Evolutionary conservation across 148 eudicot species (phyloP).

Genomic region (Amaranthus hypochondriacus): DNA sequence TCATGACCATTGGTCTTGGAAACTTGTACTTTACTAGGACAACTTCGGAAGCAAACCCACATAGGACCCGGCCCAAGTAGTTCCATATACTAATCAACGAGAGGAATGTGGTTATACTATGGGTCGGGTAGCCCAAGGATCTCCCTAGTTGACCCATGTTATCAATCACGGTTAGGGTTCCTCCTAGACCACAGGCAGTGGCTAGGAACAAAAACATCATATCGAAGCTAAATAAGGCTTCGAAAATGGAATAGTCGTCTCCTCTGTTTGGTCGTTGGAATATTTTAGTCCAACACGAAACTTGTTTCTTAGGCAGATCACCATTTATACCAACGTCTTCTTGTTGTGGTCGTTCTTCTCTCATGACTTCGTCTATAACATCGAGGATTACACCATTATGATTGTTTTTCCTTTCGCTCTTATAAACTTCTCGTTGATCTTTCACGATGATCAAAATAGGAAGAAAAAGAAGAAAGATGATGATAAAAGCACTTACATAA

Average conservation of each 20-base stretch:
- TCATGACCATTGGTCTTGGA: conserved; percentile 34
- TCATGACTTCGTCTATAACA: too few species aligned
- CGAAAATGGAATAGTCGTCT: conserved; percentile 34
- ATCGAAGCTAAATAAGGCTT: conserved; percentile 34
- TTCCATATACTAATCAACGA: conserved; percentile 41
- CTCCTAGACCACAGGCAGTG: conserved; percentile 31
- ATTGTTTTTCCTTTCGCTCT: too few species aligned
- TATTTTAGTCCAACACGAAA: conserved; percentile 16
- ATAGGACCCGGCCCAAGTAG: conserved; percentile 29
- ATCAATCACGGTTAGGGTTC: conserved; percentile 32
- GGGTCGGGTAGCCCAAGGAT: conserved; percentile 32
- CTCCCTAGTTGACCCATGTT: conserved; percentile 34
- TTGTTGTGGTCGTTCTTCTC: too few species aligned
- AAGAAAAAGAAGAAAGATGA: conserved; percentile 18
- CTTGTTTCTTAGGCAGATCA: background rate
- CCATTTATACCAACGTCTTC: too few species aligned
- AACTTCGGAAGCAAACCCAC: conserved; percentile 29
- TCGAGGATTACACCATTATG: too few species aligned
- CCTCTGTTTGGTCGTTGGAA: conserved; percentile 31
- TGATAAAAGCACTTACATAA: conserved; percentile 8
- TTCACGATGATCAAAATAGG: conserved; percentile 19
- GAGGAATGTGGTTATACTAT: conserved; percentile 26
- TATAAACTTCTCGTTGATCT: background rate
- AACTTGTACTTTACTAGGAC: conserved; percentile 27
- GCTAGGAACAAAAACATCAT: conserved; percentile 31